Base-by-base conservation (phyloP, 2,329 filamentous ascomycete species). In the Metarhizium humberi region DNA sequence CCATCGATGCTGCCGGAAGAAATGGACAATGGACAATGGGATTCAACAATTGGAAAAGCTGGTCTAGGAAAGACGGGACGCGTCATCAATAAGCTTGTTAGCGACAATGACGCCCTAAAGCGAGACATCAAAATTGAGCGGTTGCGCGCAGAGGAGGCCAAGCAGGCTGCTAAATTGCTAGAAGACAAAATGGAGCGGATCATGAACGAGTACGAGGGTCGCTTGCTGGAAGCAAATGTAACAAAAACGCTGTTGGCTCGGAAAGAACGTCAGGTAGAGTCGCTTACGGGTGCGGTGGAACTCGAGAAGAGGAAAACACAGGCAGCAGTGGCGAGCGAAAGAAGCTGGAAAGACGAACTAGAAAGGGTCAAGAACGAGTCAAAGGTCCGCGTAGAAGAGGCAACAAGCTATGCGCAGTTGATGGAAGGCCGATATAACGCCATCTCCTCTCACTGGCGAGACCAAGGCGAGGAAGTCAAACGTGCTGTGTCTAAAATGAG, bases 31-130 rank as follows among this genome's bases (percentile, higher is more conserved):
- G 67, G 64, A 29, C 72, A 72, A 66, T 86, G 84, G 81, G 85
- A 86, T 64, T 82, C 83, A 34, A 84, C 84, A 3, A 79, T 88
- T 49, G 85, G 85, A 61, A 85, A 86, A 65, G 85, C 85, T 7
- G 84, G 82, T 3, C 72, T 87, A 2, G 87, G 87, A 47, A 90
- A 90, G 73, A 89, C 85, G 10, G 87, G 87, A 8, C 78, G 86
- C 38, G 87, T 90, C 53, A 92, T 94, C 69, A 90, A 94, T 71
- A 83, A 84, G 65, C 79, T 94, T 54, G 88, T 90, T 66, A 85
- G 85, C 53, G 88, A 92, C 66, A 91, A 91, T 62, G 88, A 92
- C 64, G 79, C 84, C 45, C 75, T 92, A 49, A 88, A 88, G 63
- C 80, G 88, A 53, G 88, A 92, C 59, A 75, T 88, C 56, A 77